phyloP scores from a whole-genome alignment of 2,329 filamentous ascomycete genomes.

The Sclerotinia trifoliorum region DNA sequence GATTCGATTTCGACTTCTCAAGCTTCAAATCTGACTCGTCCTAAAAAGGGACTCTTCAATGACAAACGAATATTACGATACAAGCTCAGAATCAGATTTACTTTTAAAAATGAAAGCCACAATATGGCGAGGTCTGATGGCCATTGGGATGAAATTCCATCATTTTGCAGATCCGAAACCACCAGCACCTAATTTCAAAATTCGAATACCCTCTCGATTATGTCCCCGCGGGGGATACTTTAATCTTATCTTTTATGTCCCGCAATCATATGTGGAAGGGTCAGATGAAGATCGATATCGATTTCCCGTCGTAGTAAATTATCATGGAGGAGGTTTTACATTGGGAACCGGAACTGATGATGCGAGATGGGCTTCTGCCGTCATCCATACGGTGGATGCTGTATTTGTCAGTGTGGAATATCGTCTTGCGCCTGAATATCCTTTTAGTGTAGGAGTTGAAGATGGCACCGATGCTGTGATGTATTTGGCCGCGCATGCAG shows the following conservation, averaged over 20 bases:
- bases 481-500: constrained; percentile 57
- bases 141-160: constrained; percentile 40
- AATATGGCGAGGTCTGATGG: constrained; percentile 40
- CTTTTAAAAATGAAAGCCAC: constrained; percentile 38
- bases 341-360: constrained; percentile 63
- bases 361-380: constrained; percentile 56
- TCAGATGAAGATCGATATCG: constrained; percentile 30
- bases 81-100: constrained; percentile 9
- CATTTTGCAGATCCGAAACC: constrained; percentile 38
- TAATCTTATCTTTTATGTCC: constrained; percentile 46
- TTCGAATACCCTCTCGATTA: constrained; percentile 38
- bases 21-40: background rate
- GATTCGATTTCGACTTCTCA: background rate
- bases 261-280: constrained; percentile 41
- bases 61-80: constrained; percentile 6
- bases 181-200: constrained; percentile 37
- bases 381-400: constrained; percentile 52
- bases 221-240: constrained; percentile 39
- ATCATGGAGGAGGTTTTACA: constrained; percentile 67
- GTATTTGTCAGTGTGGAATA: constrained; percentile 66
- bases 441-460: constrained; percentile 63
- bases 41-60: constrained; percentile 5
- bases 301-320: constrained; percentile 60
- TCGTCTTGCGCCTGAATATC: constrained; percentile 63
- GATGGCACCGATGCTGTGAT: constrained; percentile 63